Conservation (phyloP, 306 rosid genomes). For the Potentilla sterilis region DNA sequence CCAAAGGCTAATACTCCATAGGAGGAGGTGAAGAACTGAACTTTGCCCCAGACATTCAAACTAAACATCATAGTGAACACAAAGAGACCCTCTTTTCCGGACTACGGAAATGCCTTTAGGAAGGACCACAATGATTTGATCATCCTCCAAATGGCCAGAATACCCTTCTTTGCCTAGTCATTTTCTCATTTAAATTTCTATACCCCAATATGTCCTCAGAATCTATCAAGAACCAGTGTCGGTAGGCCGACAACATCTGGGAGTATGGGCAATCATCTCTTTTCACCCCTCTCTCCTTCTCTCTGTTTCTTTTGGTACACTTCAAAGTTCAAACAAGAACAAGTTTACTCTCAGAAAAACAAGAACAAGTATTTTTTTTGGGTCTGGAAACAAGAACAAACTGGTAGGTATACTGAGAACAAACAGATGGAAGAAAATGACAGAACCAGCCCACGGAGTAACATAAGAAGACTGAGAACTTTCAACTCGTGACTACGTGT, state of each 20-base stretch:
- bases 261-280: constrained; percentile 21
- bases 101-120: constrained; percentile 44
- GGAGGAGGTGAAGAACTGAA: constrained; percentile 2
- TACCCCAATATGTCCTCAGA: constrained; percentile 31
- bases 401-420: constrained; percentile 24
- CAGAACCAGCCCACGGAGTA: constrained; percentile 33
- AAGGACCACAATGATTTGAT: constrained; percentile 46
- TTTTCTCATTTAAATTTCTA: constrained; percentile 22
- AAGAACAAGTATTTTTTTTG: neutral
- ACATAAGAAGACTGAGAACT: constrained; percentile 42
- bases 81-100: constrained; percentile 43
- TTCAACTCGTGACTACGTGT: constrained; percentile 10
- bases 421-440: constrained; percentile 38
- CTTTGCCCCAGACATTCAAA: constrained; percentile 31
- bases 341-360: neutral
- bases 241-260: constrained; percentile 57
- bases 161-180: constrained; percentile 24
- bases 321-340: neutral
- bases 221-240: constrained; percentile 49
- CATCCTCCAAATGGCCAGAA: constrained; percentile 28
- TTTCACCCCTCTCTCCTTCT: neutral
- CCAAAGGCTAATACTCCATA: constrained; percentile 13
- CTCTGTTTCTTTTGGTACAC: constrained; percentile 12
- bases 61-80: constrained; percentile 24
- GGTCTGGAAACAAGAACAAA: constrained; percentile 25